A percentile compares a stretch with the other conserved stretches of the same genome.
Conservation (phyloP, 2,329 filamentous ascomycete genomes). For the Fusarium sp. region DNA sequence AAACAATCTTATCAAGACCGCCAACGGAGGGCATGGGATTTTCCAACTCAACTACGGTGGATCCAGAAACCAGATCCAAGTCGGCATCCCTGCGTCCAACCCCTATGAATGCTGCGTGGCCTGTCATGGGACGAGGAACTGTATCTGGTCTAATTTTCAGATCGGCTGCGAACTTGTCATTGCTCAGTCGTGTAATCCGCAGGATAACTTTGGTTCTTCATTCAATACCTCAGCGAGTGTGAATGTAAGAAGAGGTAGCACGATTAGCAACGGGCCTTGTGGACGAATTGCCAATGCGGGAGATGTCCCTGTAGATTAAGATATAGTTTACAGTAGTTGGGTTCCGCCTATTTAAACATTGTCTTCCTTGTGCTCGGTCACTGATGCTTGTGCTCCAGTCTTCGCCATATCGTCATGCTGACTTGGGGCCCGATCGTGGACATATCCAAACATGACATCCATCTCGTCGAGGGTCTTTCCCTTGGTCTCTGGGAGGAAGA, state of each 20-base stretch:
- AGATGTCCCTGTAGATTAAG: not conserved
- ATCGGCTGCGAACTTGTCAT: not conserved
- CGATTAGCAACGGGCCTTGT: not conserved
- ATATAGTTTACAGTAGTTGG: not conserved
- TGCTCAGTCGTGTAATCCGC: not conserved
- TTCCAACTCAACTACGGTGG: constrained; percentile 4
- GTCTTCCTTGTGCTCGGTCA: constrained; percentile 43
- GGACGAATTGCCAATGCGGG: constrained; percentile 3
- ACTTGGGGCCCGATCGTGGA: constrained; percentile 36
- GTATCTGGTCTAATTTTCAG: constrained; percentile 7
- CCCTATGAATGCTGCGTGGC: not conserved
- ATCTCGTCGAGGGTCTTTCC: constrained; percentile 67
- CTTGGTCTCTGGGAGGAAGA: constrained; percentile 68
- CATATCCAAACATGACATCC: constrained; percentile 56
- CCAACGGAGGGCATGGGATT: constrained; percentile 2
- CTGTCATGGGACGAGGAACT: constrained; percentile 5
- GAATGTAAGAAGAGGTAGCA: not conserved
- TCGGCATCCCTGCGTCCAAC: not conserved
- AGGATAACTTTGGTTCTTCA: not conserved
- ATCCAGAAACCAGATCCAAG: not conserved
- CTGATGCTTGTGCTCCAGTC: constrained; percentile 26
- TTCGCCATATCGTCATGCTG: constrained; percentile 35
- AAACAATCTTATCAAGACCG: no score
- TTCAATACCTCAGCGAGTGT: not conserved
- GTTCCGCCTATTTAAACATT: constrained; percentile 13